A percentile compares a stretch with the other conserved stretches of the same genome.
Evolutionary conservation across 2,329 filamentous ascomycete species (phyloP).

Genomic region (Nemania bipapillata): DNA sequence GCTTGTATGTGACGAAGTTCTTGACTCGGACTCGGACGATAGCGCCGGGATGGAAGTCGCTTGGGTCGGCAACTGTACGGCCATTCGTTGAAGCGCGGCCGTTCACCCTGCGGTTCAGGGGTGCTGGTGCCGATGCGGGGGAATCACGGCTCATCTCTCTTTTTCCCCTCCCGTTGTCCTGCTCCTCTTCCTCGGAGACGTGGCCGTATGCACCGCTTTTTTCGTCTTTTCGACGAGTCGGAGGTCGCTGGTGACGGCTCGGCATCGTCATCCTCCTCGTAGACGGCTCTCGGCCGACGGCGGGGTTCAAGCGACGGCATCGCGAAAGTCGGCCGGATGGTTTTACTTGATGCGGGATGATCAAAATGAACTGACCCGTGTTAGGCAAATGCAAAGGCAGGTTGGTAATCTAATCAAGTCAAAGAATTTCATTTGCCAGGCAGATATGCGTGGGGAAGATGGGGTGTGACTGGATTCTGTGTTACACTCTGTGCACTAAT

Average conservation of each 20-base stretch:
- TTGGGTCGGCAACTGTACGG: slow-evolving; percentile 3
- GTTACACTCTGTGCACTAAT: no score
- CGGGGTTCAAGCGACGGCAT: slow-evolving; percentile 51
- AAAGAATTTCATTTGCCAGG: slow-evolving; percentile 3
- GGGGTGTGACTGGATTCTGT: no score
- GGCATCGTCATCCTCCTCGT: slow-evolving; percentile 54
- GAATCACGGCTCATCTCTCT: slow-evolving; percentile 32
- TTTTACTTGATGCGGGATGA: not conserved
- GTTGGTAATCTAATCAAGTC: not conserved
- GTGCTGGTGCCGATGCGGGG: no score
- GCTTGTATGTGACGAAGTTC: slow-evolving; percentile 95
- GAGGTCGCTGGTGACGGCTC: slow-evolving; percentile 45
- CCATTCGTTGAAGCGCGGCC: slow-evolving; percentile 29
- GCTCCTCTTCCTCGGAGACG: slow-evolving; percentile 30
- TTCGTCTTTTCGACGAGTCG: slow-evolving; percentile 46
- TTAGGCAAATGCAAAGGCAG: not conserved
- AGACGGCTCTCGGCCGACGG: slow-evolving; percentile 59
- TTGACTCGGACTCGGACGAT: slow-evolving; percentile 86
- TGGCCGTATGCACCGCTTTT: slow-evolving; percentile 21
- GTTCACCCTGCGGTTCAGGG: slow-evolving; percentile 26
- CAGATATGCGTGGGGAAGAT: no score
- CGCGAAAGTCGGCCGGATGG: not conserved
- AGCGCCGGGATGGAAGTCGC: slow-evolving; percentile 75
- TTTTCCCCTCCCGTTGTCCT: not conserved
- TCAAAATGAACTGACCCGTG: not conserved